Base-by-base conservation (phyloP, 2,329 filamentous ascomycete genomes). In the Aspergillus texensis region DNA sequence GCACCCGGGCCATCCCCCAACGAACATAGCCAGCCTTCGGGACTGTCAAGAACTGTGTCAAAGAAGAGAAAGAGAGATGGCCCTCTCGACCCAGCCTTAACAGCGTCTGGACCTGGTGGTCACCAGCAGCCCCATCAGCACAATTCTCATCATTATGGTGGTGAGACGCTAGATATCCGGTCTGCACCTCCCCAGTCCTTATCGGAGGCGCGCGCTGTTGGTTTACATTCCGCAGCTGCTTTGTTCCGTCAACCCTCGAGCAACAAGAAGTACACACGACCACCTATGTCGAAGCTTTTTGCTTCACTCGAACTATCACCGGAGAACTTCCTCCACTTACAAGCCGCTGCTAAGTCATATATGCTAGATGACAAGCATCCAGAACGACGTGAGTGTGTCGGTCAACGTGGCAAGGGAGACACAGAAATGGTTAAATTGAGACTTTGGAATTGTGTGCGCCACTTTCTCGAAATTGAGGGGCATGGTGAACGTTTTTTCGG, bases 241-340 rank as follows among this genome's bases (percentile, higher is more conserved):
- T 75, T 86, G 11, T 86, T 86, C 66, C 79, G 84, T 14, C 79
- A 81, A 52, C 79, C 80, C 4, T 82, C 80, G 3, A 78, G 78
- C 39, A 80, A 81, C 57, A 85, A 85, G 71, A 87, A 87, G 68
- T 83, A 85, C 68, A 87, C 84, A 1, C 82, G 85, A 0, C 85
- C 85, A 24, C 83, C 85, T 5, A 86, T 87, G 78, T 85, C 84
- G 46, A 86, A 85, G 64, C 77, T 88, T 43, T 87, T 86, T 67
- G 75, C 83, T 32, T 86, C 84, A 1, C 79, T 88, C 19, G 83
- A 85, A 65, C 76, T 87, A 21, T 83, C 82, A 3, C 84, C 85
- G 0, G 85, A 87, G 71, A 83, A 83, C 64, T 87, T 86, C 65
- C 70, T 87, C 19, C 81, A 84, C 56, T 73, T 87, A 8, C 85